Percentiles rank a stretch among this genome's conserved stretches.
Conservation (phyloP, 257 asterid genomes). For the Solanum bukasovii region DNA sequence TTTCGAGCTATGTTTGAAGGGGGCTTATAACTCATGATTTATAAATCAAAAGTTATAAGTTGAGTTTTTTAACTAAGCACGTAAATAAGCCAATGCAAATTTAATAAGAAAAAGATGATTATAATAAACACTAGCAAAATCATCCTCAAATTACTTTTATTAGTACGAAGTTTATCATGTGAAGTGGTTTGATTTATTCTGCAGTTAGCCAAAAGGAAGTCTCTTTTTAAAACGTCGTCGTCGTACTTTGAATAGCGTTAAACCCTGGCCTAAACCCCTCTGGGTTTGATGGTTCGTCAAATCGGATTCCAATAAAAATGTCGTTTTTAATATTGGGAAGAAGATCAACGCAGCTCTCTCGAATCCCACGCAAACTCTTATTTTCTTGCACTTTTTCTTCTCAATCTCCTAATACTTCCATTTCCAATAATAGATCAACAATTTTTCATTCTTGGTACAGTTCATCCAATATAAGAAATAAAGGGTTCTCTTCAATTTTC, state of each 20-base stretch:
- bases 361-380: constrained; percentile 4
- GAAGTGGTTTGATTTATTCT: neutral
- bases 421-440: constrained; percentile 2
- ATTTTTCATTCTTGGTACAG: constrained; percentile 10
- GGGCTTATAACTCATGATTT: neutral
- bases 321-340: constrained; percentile 24
- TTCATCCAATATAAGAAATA: neutral
- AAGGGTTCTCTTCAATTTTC: constrained; percentile 12
- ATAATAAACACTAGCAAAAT: neutral
- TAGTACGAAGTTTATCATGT: neutral
- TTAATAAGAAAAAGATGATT: neutral
- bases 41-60: neutral
- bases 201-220: neutral
- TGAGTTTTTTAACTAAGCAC: neutral
- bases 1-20: neutral
- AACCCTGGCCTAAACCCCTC: constrained; percentile 3
- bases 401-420: constrained; percentile 8
- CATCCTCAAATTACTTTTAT: neutral
- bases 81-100: neutral
- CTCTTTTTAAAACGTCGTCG: neutral
- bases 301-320: constrained; percentile 12
- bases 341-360: constrained; percentile 5
- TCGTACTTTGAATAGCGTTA: neutral
- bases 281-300: neutral
- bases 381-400: constrained; percentile 21